Evolutionary conservation across 139 green algal species (phyloP).

Genomic region (Chlorella sp.): DNA sequence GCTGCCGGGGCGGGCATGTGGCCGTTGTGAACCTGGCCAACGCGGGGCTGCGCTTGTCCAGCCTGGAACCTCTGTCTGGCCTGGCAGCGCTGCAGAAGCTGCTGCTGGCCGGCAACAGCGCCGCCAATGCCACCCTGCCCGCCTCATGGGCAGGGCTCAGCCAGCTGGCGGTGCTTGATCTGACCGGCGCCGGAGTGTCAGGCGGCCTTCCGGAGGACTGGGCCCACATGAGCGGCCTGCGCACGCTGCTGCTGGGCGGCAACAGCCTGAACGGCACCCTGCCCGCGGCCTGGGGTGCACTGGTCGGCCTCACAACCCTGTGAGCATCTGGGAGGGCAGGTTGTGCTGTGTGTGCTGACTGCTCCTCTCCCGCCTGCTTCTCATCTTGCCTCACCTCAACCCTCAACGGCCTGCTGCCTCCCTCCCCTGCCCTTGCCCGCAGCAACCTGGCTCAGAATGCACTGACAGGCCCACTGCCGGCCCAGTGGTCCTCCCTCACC

Average conservation of each 20-base stretch:
- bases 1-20: slow-evolving; percentile 8
- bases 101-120: slow-evolving; percentile 25
- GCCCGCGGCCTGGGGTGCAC: not conserved
- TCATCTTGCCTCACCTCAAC: too few relatives aligned
- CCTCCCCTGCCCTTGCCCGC: not conserved
- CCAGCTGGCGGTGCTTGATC: slow-evolving; percentile 51
- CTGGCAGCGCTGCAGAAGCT: slow-evolving; percentile 8
- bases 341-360: not conserved
- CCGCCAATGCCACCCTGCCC: slow-evolving; percentile 13
- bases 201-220: slow-evolving; percentile 25
- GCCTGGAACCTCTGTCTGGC: not conserved
- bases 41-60: not conserved
- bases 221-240: not conserved
- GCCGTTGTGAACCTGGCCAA: not conserved
- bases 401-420: not conserved
- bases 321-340: slow-evolving; percentile 1
- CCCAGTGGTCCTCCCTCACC: slow-evolving; percentile 19
- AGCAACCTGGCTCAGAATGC: slow-evolving; percentile 59
- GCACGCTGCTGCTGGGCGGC: slow-evolving; percentile 41
- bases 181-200: slow-evolving; percentile 54
- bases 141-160: not conserved
- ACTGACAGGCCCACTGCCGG: slow-evolving; percentile 24
- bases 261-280: slow-evolving; percentile 23
- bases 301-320: slow-evolving; percentile 28
- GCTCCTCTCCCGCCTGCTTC: not conserved